These are phyloP conservation scores for Kodamaea fukazawae DNA, from an alignment of 805 yeast species.

Conservation along the genomic window DNA sequence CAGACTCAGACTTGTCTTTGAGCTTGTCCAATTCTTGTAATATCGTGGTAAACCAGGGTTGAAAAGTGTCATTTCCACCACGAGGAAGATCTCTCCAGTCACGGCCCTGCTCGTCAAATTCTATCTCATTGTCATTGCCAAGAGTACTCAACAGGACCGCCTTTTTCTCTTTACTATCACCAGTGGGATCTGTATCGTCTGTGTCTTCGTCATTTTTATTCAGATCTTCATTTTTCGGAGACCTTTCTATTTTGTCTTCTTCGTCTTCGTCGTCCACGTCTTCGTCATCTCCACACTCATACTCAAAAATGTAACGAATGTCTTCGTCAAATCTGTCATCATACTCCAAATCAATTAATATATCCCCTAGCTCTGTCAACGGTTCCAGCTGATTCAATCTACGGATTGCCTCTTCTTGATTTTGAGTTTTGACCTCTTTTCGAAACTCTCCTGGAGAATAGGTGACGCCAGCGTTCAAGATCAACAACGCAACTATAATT, in stretches of 20 bases:
- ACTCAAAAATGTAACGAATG: constrained; percentile 57
- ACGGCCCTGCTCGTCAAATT: constrained; percentile 57
- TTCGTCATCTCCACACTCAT: constrained; percentile 41
- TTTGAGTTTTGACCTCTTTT: not conserved
- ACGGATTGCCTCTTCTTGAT: constrained; percentile 14
- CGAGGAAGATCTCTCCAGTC: constrained; percentile 76
- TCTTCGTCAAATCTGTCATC: constrained; percentile 72
- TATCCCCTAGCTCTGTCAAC: constrained; percentile 46
- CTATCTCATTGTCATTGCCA: constrained; percentile 22
- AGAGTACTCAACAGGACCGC: not conserved
- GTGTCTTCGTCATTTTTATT: not conserved
- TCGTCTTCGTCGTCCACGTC: constrained; percentile 14
- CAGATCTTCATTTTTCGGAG: not conserved
- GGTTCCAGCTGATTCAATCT: constrained; percentile 19
- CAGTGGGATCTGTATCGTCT: not conserved
- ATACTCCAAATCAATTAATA: constrained; percentile 52
- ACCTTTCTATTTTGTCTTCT: constrained; percentile 7
- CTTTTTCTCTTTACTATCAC: not conserved
- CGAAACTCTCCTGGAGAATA: constrained; percentile 8
- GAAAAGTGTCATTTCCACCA: constrained; percentile 45
- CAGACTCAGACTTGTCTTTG: constrained; percentile 18
- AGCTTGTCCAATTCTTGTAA: constrained; percentile 17
- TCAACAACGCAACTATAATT: constrained; percentile 51
- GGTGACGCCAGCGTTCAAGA: constrained; percentile 23
- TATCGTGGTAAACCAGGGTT: constrained; percentile 18